These are phyloP conservation scores for Hypericum perforatum DNA, from an alignment of 345 rosid genomes.

Conservation along the genomic window DNA sequence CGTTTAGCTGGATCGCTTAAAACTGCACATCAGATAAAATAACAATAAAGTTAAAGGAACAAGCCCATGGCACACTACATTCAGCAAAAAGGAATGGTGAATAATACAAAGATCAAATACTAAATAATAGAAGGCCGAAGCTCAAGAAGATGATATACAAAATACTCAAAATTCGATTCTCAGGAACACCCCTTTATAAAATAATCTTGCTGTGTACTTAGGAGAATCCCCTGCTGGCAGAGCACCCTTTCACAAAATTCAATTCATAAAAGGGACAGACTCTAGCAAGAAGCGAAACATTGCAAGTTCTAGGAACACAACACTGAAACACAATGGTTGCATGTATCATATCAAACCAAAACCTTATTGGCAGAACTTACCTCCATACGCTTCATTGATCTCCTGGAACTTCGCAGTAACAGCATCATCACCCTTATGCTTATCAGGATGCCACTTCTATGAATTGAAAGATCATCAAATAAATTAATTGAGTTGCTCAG, in stretches of 20 bases:
- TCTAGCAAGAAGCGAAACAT: too few relatives aligned
- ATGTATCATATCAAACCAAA: not conserved
- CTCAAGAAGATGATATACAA: too few relatives aligned
- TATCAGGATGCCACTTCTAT: conserved; percentile 88
- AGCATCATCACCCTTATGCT: conserved; percentile 62
- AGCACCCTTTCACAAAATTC: too few relatives aligned
- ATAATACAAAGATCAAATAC: too few relatives aligned
- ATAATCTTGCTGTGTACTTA: too few relatives aligned
- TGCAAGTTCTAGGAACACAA: too few relatives aligned
- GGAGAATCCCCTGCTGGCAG: too few relatives aligned
- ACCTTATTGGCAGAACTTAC: conserved; percentile 16
- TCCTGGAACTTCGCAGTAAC: conserved; percentile 64
- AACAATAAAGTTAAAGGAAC: conserved; percentile 3
- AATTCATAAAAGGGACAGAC: too few relatives aligned
- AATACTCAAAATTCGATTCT: too few relatives aligned
- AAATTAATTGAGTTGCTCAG: conserved; percentile 13
- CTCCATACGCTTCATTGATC: conserved; percentile 73
- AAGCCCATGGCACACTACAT: not conserved
- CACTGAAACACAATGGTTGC: not conserved
- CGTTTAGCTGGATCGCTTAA: conserved; percentile 68
- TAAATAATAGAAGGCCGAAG: too few relatives aligned
- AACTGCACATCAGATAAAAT: conserved; percentile 32
- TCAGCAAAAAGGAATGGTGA: too few relatives aligned
- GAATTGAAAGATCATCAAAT: not conserved
- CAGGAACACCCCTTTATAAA: too few relatives aligned